A percentile compares a stretch with the other conserved stretches of the same genome.
These are phyloP conservation scores for Galium porrigens DNA, from an alignment of 305 asterid genomes.

Conservation along the genomic window DNA sequence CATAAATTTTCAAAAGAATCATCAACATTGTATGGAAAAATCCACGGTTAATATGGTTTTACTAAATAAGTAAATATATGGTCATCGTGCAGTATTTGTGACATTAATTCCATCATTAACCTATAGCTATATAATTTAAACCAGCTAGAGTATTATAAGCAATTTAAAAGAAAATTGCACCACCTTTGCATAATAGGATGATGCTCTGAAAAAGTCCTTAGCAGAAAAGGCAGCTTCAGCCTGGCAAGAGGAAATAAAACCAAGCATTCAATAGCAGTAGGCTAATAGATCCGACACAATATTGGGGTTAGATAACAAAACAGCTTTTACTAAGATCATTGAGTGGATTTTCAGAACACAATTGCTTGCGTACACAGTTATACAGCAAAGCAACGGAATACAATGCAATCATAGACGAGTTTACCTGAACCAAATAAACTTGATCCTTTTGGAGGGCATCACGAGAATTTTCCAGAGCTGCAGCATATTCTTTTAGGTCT, in stretches of 20 bases:
- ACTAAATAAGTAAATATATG: neutral
- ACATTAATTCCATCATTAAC: neutral
- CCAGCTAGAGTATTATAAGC: neutral
- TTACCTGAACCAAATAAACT: conserved; percentile 86
- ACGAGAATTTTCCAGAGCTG: conserved; percentile 76
- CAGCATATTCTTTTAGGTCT: conserved; percentile 75
- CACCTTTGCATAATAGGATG: conserved; percentile 87
- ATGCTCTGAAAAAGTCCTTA: conserved; percentile 83
- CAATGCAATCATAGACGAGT: neutral
- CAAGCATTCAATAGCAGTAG: conserved; percentile 4
- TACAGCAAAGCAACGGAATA: neutral
- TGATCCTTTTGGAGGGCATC: conserved; percentile 91
- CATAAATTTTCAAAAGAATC: neutral
- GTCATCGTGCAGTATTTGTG: neutral
- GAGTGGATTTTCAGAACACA: neutral
- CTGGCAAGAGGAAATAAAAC: conserved; percentile 33
- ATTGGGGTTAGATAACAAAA: neutral
- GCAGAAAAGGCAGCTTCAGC: conserved; percentile 82
- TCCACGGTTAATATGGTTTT: neutral
- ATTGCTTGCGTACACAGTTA: neutral
- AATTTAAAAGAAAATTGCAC: conserved; percentile 16
- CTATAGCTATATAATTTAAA: neutral
- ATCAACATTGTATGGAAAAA: neutral
- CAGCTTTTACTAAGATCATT: neutral
- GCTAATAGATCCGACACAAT: neutral